These are phyloP conservation scores for Phialophora verrucosa DNA, from an alignment of 2,329 filamentous ascomycete genomes.

Conservation along the genomic window DNA sequence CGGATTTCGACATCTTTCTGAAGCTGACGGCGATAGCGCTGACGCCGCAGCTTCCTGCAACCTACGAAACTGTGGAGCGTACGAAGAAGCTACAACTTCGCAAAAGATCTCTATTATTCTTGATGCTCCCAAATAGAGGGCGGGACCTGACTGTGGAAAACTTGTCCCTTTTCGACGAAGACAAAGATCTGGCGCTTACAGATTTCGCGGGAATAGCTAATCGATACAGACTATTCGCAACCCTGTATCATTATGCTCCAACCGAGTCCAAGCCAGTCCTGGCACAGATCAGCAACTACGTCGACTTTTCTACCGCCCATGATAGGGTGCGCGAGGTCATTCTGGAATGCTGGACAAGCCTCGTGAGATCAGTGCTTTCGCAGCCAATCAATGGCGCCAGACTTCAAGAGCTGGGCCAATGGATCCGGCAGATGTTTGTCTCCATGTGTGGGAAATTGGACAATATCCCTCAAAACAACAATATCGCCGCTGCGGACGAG, in stretches of 20 bases:
- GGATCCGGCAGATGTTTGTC: conserved; percentile 31
- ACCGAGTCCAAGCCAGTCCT: conserved; percentile 27
- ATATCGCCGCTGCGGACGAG: conserved; percentile 2
- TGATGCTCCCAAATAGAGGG: conserved; percentile 34
- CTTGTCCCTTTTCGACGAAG: conserved; percentile 23
- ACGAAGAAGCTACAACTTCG: conserved; percentile 23
- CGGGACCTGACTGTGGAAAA: conserved; percentile 25
- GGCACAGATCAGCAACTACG: conserved; percentile 24
- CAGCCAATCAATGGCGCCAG: conserved; percentile 6
- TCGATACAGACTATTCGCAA: conserved; percentile 31
- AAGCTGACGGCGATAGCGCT: conserved; percentile 33
- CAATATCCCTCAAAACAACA: conserved; percentile 8
- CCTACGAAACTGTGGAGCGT: conserved; percentile 8
- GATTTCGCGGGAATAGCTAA: conserved; percentile 32
- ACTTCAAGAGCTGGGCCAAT: conserved; percentile 24
- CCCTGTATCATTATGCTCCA: conserved; percentile 34
- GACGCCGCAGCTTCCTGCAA: conserved; percentile 1
- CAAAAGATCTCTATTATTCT: conserved; percentile 34
- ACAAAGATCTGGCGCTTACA: conserved; percentile 19
- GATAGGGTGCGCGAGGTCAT: conserved; percentile 28
- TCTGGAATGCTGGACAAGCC: conserved; percentile 31
- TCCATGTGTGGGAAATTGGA: conserved; percentile 26
- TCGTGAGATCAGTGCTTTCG: conserved; percentile 22
- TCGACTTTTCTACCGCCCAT: conserved; percentile 34
- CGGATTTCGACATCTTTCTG: conserved; percentile 36